Base-by-base conservation (phyloP, 768 basidiomycete genomes). In the Termitomyces sp. region DNA sequence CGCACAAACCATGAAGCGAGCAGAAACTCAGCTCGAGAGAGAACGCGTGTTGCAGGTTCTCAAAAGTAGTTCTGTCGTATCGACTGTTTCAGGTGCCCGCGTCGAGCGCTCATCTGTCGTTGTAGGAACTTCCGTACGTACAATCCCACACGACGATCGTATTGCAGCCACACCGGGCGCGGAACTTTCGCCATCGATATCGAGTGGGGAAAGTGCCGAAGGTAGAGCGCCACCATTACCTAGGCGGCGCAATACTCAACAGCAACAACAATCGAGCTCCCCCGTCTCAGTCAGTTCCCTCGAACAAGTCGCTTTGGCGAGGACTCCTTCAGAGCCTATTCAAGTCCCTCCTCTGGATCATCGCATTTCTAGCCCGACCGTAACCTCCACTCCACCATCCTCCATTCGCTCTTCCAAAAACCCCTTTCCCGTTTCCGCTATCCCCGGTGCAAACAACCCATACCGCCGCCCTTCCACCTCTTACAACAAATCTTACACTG, bases 31-130 rank as follows among this genome's bases (percentile, higher is more conserved):
- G 57, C 73, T 89, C 16, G 87, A 88, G 66, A 80, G 82, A 59
- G 85, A 87, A 64, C 75, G 89, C 10, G 79, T 89, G 18, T 71
- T 89, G 56, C 81, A 85, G 66, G 83, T 91, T 11, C 73, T 91
- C 31, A 87, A 86, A 68, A 86, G 85, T 59, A 83, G 83, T 38
- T 72, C 76, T 29, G 64, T 65, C 45, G 60, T 66, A 31, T 63
- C 68, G 57, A 66, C 66, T 45, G 60, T 69, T 54, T 62, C 65
- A 44, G 67, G 65, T 60, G 67, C 68, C 47, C 60, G 56, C 60
- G 61, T 71, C 35, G 60, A 60, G 48, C 57, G 63, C 67, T 70
- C 69, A 71, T 70, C 68, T 56, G 56, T 70, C 58, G 65, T 69
- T 57, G 64, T 69, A 68, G 70, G 69, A 53, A 68, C 69, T 39